Percentiles rank a stretch among this genome's conserved stretches.
These are phyloP conservation scores for Diaporthe ampelina DNA, from an alignment of 2,329 filamentous ascomycete species.

Conservation along the genomic window DNA sequence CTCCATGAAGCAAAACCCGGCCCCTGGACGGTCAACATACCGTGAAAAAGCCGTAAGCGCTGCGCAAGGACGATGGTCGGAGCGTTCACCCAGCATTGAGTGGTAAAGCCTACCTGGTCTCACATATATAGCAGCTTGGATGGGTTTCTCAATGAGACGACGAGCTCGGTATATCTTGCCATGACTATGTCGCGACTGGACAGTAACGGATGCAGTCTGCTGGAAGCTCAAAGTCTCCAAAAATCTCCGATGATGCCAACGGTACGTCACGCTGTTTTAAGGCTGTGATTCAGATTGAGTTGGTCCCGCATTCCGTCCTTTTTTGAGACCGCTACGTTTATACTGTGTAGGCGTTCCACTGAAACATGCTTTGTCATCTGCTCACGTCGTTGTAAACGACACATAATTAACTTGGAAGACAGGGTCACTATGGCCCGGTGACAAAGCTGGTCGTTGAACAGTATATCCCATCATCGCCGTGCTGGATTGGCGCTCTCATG, in stretches of 20 bases:
- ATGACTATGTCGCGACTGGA: neutral
- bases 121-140: neutral
- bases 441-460: neutral
- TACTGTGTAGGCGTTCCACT: neutral
- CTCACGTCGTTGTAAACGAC: neutral
- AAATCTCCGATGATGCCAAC: neutral
- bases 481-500: neutral
- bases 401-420: neutral
- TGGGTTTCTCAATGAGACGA: too few species aligned
- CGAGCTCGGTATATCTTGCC: too few species aligned
- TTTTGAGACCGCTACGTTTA: neutral
- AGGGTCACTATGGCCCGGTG: too few species aligned
- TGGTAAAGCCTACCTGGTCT: constrained; percentile 48
- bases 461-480: neutral
- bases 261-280: neutral
- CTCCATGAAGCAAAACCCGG: constrained; percentile 70
- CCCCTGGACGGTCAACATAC: neutral
- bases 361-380: neutral
- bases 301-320: neutral
- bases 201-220: neutral
- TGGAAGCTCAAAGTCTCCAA: neutral
- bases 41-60: neutral
- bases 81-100: neutral
- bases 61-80: neutral
- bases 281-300: neutral